Percentiles rank a stretch among this genome's conserved stretches.
Evolutionary conservation across 305 asterid genomes (phyloP).

Genomic region (Fraxinus xanthoxyloides): DNA sequence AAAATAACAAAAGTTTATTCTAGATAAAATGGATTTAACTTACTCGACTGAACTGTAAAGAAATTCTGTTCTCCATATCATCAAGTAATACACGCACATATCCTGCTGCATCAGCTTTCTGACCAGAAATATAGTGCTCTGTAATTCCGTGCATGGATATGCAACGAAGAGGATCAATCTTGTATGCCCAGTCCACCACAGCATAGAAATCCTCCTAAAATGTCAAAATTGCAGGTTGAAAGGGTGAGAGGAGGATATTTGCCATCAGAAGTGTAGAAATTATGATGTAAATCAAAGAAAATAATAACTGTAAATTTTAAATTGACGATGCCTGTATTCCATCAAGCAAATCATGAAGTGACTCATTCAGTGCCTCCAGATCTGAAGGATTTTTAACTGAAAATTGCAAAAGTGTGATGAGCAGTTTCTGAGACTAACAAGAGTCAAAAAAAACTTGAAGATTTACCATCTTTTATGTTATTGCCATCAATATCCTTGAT

Average conservation of each 20-base stretch:
- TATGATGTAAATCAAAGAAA: slow-evolving; percentile 18
- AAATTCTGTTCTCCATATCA: slow-evolving; percentile 85
- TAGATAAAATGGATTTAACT: slow-evolving; percentile 31
- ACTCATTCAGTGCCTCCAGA: slow-evolving; percentile 81
- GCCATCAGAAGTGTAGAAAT: slow-evolving; percentile 20
- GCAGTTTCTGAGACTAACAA: slow-evolving; percentile 15
- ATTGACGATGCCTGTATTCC: slow-evolving; percentile 81
- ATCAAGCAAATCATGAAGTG: slow-evolving; percentile 92
- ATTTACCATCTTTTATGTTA: slow-evolving; percentile 60
- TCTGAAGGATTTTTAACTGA: slow-evolving; percentile 71
- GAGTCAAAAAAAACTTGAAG: slow-evolving; percentile 18
- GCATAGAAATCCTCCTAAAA: slow-evolving; percentile 97
- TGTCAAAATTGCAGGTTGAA: background rate
- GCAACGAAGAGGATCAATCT: slow-evolving; percentile 96
- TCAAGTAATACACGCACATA: slow-evolving; percentile 95
- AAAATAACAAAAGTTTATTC: slow-evolving; percentile 2
- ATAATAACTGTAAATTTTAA: slow-evolving; percentile 20
- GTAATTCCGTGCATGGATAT: slow-evolving; percentile 99
- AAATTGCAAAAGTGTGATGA: slow-evolving; percentile 22
- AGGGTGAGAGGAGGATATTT: background rate
- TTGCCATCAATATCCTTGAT: slow-evolving; percentile 92
- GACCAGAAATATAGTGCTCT: slow-evolving; percentile 92
- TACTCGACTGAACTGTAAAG: slow-evolving; percentile 81
- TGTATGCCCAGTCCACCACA: slow-evolving; percentile 99
- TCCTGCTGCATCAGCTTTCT: slow-evolving; percentile 99